These are phyloP conservation scores for Anacardium occidentale DNA, from an alignment of 345 rosid genomes.

Conservation along the genomic window DNA sequence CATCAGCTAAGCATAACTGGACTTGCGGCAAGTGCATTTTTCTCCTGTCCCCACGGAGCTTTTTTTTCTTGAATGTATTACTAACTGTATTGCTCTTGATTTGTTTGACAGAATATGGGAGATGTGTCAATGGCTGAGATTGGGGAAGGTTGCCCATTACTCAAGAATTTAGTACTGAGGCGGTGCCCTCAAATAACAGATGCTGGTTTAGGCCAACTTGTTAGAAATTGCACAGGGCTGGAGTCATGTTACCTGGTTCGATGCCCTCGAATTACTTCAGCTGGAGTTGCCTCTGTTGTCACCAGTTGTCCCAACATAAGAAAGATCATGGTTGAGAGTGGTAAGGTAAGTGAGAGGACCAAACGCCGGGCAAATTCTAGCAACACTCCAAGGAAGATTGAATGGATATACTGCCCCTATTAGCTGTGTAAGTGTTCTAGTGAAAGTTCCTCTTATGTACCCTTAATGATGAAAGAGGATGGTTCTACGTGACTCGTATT, in stretches of 20 bases:
- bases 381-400: neutral
- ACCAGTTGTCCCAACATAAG: conserved; percentile 76
- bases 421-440: neutral
- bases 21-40: conserved; percentile 52
- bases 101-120: conserved; percentile 64
- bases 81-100: neutral
- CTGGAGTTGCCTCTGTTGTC: conserved; percentile 80
- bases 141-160: conserved; percentile 78
- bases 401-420: neutral
- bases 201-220: conserved; percentile 71
- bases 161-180: conserved; percentile 68
- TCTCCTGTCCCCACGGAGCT: neutral
- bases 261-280: conserved; percentile 63
- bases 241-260: conserved; percentile 85
- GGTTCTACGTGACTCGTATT: too few species aligned
- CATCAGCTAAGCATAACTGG: conserved; percentile 68
- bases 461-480: too few species aligned
- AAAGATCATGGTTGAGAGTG: conserved; percentile 79
- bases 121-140: conserved; percentile 74
- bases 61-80: neutral
- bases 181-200: conserved; percentile 77
- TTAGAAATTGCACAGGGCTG: conserved; percentile 50
- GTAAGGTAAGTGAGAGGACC: conserved; percentile 79
- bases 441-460: too few species aligned
- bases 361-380: conserved; percentile 68